Base-by-base conservation (phyloP, 1,284 basidiomycete genomes). In the Xerocomus nothofagi region DNA sequence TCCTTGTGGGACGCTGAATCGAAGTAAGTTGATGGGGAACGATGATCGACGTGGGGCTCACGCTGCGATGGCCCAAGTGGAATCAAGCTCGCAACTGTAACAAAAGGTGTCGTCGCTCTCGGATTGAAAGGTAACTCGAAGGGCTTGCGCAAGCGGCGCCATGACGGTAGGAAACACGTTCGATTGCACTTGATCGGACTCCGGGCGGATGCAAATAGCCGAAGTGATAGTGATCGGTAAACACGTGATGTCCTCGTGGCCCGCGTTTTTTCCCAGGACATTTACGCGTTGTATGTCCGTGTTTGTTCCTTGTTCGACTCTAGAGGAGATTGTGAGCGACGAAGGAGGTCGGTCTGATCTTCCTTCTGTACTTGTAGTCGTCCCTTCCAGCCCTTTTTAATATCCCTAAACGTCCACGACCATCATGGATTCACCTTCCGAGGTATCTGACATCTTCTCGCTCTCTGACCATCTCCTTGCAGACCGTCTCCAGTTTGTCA, bases 401-500 rank as follows among this genome's bases (percentile, higher is more conserved):
- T 24, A 21, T 21, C 41, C 17, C 26, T 7, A 27, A 17, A 44
- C 33, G 42, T 36, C 43, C 9, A 60, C 48, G 34, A 43, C 44
- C 42, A 56, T 48, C 57, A 71, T 71, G 67, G 58, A 70, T 44
- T 55, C 69, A 3, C 60, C 71, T 14, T 41, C 65, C 6, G 65
- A 74, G 47, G 65, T 67, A 34, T 71, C 69, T 8, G 76, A 79
- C 62, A 74, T 80, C 43, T 80, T 75, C 66, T 77, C 77, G 21
- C 71, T 82, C 44, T 77, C 80, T 7, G 79, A 82, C 71, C 77
- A 86, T 51, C 80, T 79, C 48, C 73, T 90, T 38, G 80, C 81
- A 34, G 79, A 88, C 57, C 80, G 80, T 47, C 73, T 89, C 36
- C 78, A 82, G 54, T 91, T 91, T 67, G 77, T 89, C 47, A 77